phyloP scores from a whole-genome alignment of 1,284 basidiomycete species.

The Hymenochaete sp. region DNA sequence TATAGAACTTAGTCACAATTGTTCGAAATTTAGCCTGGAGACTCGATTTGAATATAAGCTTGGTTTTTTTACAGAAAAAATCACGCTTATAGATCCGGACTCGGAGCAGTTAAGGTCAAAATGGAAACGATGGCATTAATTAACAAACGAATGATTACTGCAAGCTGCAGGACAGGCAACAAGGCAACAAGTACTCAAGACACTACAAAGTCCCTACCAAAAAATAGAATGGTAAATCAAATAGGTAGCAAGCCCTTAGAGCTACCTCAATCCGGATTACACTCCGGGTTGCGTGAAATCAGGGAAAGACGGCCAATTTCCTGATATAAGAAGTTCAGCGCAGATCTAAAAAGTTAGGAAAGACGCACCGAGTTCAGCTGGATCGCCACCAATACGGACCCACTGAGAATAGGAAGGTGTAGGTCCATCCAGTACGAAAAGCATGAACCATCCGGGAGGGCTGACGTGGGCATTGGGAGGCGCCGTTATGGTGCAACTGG shows the following conservation, averaged over 20 bases:
- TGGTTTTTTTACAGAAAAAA: too few species aligned
- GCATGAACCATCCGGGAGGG: constrained; percentile 68
- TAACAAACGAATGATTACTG: too few species aligned
- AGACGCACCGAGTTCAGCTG: constrained; percentile 36
- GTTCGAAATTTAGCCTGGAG: too few species aligned
- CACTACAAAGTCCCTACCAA: too few species aligned
- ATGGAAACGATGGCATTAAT: too few species aligned
- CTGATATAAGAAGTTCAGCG: constrained; percentile 4
- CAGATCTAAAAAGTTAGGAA: not conserved
- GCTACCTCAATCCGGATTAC: constrained; percentile 17
- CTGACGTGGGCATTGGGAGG: constrained; percentile 60
- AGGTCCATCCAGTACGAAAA: constrained; percentile 65
- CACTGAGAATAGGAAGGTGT: constrained; percentile 64
- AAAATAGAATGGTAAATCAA: not conserved
- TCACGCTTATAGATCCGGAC: too few species aligned
- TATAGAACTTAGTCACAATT: too few species aligned
- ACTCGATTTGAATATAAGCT: too few species aligned
- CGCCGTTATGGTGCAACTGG: constrained; percentile 54
- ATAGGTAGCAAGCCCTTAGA: not conserved
- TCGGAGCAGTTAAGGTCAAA: too few species aligned
- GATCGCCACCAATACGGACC: constrained; percentile 71
- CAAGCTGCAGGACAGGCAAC: too few species aligned
- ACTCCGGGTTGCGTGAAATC: constrained; percentile 57
- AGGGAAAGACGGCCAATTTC: constrained; percentile 57
- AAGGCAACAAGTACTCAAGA: too few species aligned